Evolutionary conservation across 2,329 filamentous ascomycete genomes (phyloP), one percentile per base, ranked within the genome.

Genomic region (Sarocladiaceae sp.): DNA sequence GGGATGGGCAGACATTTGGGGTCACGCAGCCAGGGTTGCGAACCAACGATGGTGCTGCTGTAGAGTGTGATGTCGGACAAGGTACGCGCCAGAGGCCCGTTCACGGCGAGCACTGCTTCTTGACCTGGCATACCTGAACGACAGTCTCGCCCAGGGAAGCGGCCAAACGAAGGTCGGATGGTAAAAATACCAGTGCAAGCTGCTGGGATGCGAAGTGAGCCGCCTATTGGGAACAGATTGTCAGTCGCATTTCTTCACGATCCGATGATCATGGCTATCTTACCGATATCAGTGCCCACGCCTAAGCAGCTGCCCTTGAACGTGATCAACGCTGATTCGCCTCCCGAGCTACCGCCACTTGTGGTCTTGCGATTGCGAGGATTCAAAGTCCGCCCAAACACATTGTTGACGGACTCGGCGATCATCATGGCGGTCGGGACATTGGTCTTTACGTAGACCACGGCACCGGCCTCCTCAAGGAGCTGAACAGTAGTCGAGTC

Each of bases 361-460:
- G 83, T 86, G 3, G 82, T 70, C 2, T 67, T 67, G 22, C 80
- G 75, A 60, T 86, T 85, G 6, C 69, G 66, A 0, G 86, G 85
- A 60, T 86, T 86, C 20, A 81, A 62, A 0, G 82, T 85, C 12
- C 82, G 73, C 8, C 84, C 85, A 58, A 83, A 82, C 2, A 80
- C 72, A 57, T 86, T 84, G 66, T 87, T 87, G 15, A 84, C 79
- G 1, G 75, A 79, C 62, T 87, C 84, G 12, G 82, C 77, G 50
- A 86, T 84, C 83, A 88, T 86, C 75, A 86, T 83, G 12, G 82
- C 81, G 1, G 81, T 84, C 0, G 79, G 77, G 3, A 80, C 72
- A 56, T 77, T 80, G 1, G 79, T 82, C 67, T 82, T 81, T 56
- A 78, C 76, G 59, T 79, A 81, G 56, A 79, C 71, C 25, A 83